Evolutionary conservation across 208 protist genomes (phyloP).

Genomic region (Histomonas meleagridis): DNA sequence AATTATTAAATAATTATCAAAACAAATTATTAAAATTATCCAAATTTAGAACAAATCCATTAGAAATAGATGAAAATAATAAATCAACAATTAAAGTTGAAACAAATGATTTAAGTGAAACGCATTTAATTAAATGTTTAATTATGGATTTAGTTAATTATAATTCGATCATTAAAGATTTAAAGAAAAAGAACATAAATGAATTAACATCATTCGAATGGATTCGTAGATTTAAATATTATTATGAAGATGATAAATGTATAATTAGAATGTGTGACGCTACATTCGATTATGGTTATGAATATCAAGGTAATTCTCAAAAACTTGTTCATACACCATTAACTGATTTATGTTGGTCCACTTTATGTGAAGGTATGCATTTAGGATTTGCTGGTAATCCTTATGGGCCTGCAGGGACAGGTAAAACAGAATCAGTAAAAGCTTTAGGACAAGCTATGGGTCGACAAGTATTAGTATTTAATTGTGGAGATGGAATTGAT

Average conservation of each 20-base stretch:
- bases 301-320: constrained; percentile 91
- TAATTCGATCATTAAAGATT: background rate
- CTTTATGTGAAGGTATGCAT: constrained; percentile 87
- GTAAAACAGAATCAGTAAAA: constrained; percentile 95
- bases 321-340: constrained; percentile 92
- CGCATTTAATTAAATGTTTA: background rate
- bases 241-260: constrained; percentile 63
- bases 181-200: background rate
- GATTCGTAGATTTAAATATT: constrained; percentile 86
- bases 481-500: constrained; percentile 95
- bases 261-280: constrained; percentile 76
- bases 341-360: constrained; percentile 90
- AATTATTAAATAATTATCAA: background rate
- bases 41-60: background rate
- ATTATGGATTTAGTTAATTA: constrained; percentile 1
- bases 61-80: background rate
- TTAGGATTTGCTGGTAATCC: constrained; percentile 91
- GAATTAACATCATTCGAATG: constrained; percentile 67
- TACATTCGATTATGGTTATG: constrained; percentile 85
- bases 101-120: background rate
- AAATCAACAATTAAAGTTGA: background rate
- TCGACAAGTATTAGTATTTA: constrained; percentile 94
- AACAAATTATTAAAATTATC: background rate
- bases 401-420: constrained; percentile 90
- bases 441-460: constrained; percentile 85